These are phyloP conservation scores for Fusarium subglutinans DNA, from an alignment of 2,329 filamentous ascomycete genomes.

Conservation along the genomic window DNA sequence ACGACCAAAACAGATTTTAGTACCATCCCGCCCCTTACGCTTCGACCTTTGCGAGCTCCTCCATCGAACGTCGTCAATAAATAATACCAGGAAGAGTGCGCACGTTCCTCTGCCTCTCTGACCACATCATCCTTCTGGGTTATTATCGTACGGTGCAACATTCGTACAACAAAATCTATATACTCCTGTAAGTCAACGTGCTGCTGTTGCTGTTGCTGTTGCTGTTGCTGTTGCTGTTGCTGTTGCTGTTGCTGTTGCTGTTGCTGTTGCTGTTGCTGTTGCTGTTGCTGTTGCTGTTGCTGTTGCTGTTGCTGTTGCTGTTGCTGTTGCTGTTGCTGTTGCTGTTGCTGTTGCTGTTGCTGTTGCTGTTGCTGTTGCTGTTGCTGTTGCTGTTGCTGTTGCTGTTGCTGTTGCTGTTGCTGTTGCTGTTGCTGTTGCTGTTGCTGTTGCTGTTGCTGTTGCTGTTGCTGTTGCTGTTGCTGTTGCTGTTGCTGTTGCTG, in stretches of 20 bases:
- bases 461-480: conserved; percentile 27
- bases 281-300: conserved; percentile 30
- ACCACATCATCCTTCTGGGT: conserved; percentile 40
- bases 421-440: conserved; percentile 27
- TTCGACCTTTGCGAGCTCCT: conserved; percentile 28
- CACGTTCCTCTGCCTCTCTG: conserved; percentile 43
- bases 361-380: conserved; percentile 27
- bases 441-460: conserved; percentile 28
- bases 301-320: conserved; percentile 31
- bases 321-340: conserved; percentile 29
- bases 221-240: conserved; percentile 26
- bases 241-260: conserved; percentile 27
- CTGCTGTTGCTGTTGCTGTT: conserved; percentile 22
- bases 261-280: conserved; percentile 28
- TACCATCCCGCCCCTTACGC: conserved; percentile 13
- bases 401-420: conserved; percentile 26
- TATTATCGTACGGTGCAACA: conserved; percentile 44
- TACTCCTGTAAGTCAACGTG: conserved; percentile 38
- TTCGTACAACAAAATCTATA: conserved; percentile 40
- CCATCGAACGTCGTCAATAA: conserved; percentile 29
- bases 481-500: conserved; percentile 17
- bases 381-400: conserved; percentile 30
- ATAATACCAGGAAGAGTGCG: conserved; percentile 33
- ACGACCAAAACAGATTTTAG: conserved; percentile 14
- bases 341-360: conserved; percentile 29